Percentiles rank a stretch among this genome's conserved stretches.
phyloP scores from a whole-genome alignment of 495 filamentous ascomycete genomes.

The Pyrenopolyporus hunteri region DNA sequence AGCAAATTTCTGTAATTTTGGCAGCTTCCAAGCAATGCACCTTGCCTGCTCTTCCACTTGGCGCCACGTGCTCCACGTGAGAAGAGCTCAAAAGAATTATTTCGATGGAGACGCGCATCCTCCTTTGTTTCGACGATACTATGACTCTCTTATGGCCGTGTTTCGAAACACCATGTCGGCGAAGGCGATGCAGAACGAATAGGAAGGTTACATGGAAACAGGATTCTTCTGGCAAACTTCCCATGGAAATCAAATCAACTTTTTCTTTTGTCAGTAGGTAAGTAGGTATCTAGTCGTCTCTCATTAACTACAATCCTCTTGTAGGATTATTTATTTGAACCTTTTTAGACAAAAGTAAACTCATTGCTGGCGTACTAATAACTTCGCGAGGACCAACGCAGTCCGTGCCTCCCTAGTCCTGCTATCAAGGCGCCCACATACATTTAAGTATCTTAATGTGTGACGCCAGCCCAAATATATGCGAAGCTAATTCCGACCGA shows the following conservation, averaged over 20 bases:
- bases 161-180: constrained; percentile 19
- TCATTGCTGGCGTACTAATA: neutral
- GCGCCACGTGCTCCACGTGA: neutral
- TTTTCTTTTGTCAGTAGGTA: constrained; percentile 2
- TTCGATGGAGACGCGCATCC: constrained; percentile 12
- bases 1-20: neutral
- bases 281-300: constrained; percentile 33
- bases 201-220: constrained; percentile 30
- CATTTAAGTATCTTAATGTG: neutral
- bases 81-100: neutral
- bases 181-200: constrained; percentile 8
- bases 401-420: neutral
- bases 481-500: neutral
- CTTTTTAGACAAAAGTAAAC: neutral
- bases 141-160: constrained; percentile 4
- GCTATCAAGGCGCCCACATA: constrained; percentile 7
- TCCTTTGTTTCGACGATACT: constrained; percentile 21
- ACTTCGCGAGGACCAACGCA: neutral
- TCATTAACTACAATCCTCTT: constrained; percentile 32
- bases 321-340: constrained; percentile 7
- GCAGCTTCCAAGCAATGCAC: neutral
- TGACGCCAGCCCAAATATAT: neutral
- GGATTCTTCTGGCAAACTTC: constrained; percentile 19
- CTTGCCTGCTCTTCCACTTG: neutral
- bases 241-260: constrained; percentile 14